phyloP scores from a whole-genome alignment of 441 rosid genomes.

The Cnidoscolus chayamansa region DNA sequence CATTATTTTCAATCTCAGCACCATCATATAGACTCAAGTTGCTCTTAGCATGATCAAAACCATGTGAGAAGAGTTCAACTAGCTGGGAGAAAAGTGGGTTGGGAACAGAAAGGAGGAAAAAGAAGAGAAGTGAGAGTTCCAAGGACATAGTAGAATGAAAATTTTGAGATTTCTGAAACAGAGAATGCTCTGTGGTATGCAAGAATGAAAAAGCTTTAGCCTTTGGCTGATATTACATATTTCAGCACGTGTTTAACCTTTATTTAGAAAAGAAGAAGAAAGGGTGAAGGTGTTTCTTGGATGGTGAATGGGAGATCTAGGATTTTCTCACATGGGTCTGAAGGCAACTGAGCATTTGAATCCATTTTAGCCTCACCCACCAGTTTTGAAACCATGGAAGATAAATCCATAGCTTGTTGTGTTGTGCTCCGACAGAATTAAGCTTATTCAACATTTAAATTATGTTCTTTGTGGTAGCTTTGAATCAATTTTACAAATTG shows the following conservation, averaged over 20 bases:
- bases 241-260: too few relatives aligned
- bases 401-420: background rate
- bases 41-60: conserved; percentile 39
- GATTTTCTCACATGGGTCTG: background rate
- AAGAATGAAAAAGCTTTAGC: background rate
- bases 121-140: conserved; percentile 24
- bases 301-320: background rate
- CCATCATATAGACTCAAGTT: conserved; percentile 51
- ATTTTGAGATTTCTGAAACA: conserved; percentile 18
- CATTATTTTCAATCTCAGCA: conserved; percentile 47
- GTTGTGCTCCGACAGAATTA: background rate
- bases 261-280: background rate
- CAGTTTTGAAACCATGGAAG: background rate
- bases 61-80: conserved; percentile 47
- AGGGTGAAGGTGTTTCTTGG: background rate
- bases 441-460: background rate
- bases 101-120: conserved; percentile 29
- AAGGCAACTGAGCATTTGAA: background rate
- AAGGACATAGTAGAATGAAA: conserved; percentile 30
- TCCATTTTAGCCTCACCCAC: background rate
- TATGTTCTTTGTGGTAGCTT: background rate
- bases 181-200: conserved; percentile 17
- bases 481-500: background rate
- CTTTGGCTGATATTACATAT: conserved; percentile 11
- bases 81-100: conserved; percentile 41